phyloP scores from a whole-genome alignment of 257 asterid species.

The Solanum gandarillasii region DNA sequence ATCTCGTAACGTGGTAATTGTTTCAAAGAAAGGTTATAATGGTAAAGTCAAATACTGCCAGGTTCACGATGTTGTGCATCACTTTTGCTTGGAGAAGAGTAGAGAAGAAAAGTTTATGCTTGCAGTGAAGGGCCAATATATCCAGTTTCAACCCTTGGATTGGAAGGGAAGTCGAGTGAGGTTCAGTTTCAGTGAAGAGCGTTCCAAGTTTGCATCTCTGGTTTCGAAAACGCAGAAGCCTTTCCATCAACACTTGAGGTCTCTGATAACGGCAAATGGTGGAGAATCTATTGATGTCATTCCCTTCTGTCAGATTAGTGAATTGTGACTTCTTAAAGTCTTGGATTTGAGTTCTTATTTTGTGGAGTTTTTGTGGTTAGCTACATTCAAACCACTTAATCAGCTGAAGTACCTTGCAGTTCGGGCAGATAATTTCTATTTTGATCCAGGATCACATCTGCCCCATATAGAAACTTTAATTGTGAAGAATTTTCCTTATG shows the following conservation, averaged over 20 bases:
- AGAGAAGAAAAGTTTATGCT: neutral
- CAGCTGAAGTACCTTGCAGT: too few species aligned
- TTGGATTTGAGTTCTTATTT: too few species aligned
- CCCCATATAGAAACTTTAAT: too few species aligned
- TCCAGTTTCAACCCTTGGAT: neutral
- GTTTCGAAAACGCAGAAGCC: neutral
- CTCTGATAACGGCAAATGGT: accelerated
- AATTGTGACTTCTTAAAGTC: too few species aligned
- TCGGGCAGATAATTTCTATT: too few species aligned
- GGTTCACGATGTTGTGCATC: neutral
- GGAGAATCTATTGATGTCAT: neutral
- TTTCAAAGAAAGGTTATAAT: too few species aligned
- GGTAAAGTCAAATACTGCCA: neutral
- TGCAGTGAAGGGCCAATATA: neutral
- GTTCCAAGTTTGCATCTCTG: neutral
- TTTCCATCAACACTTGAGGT: neutral
- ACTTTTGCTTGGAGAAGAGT: neutral
- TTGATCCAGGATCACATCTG: too few species aligned
- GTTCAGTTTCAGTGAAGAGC: neutral
- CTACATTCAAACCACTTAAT: too few species aligned
- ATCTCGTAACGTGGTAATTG: too few species aligned
- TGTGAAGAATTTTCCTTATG: too few species aligned
- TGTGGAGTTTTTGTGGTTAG: too few species aligned
- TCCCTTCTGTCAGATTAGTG: too few species aligned
- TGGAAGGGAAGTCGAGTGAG: neutral